Conservation (phyloP, 805 yeast genomes). For the Zygosaccharomyces kombuchaensis region DNA sequence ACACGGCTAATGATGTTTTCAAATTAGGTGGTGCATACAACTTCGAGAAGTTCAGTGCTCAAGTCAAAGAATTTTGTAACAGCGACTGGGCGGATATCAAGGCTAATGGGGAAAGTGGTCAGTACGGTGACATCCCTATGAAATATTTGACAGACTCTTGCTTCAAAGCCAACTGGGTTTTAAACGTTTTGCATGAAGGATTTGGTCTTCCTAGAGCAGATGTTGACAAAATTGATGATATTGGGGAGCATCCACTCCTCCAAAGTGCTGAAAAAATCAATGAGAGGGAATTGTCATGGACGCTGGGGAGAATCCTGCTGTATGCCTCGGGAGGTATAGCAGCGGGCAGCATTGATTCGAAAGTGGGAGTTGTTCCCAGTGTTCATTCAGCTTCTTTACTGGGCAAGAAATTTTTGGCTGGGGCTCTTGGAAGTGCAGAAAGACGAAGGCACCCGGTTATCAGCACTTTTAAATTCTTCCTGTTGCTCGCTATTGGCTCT, state of each 20-base stretch:
- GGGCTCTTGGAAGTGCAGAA: slow-evolving; percentile 9
- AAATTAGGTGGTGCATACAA: slow-evolving; percentile 86
- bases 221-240: slow-evolving; percentile 40
- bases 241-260: slow-evolving; percentile 52
- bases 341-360: slow-evolving; percentile 10
- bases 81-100: slow-evolving; percentile 63
- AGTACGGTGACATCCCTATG: slow-evolving; percentile 52
- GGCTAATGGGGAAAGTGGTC: slow-evolving; percentile 47
- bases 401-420: slow-evolving; percentile 28
- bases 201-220: slow-evolving; percentile 77
- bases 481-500: slow-evolving; percentile 5
- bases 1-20: slow-evolving; percentile 89
- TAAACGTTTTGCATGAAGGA: slow-evolving; percentile 86
- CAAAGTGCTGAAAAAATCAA: slow-evolving; percentile 76
- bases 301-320: slow-evolving; percentile 79
- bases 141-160: slow-evolving; percentile 71
- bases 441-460: background rate
- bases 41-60: slow-evolving; percentile 60
- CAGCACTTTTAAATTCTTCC: slow-evolving; percentile 5
- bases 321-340: slow-evolving; percentile 70
- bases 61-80: slow-evolving; percentile 69
- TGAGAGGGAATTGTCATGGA: slow-evolving; percentile 92
- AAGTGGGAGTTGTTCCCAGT: slow-evolving; percentile 32
- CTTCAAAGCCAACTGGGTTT: slow-evolving; percentile 93
- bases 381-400: slow-evolving; percentile 11